phyloP scores from a whole-genome alignment of 1,284 basidiomycete genomes.

The Volvariella volvacea region DNA sequence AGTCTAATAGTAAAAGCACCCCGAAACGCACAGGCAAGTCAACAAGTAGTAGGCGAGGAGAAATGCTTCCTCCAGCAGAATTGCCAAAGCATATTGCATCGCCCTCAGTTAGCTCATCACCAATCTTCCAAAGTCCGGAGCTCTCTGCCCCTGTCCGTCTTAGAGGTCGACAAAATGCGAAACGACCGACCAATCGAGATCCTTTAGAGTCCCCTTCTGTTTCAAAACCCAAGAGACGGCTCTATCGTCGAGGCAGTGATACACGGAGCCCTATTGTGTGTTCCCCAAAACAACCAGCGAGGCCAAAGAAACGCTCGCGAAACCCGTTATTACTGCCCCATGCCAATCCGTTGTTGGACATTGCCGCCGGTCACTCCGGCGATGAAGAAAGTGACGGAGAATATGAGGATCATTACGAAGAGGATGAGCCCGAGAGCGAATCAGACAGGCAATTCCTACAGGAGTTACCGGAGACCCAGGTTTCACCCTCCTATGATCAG shows the following conservation, averaged over 20 bases:
- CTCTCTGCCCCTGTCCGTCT: too few species aligned
- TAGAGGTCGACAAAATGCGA: too few species aligned
- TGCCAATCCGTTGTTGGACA: conserved; percentile 50
- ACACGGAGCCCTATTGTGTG: conserved; percentile 10
- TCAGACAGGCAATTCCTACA: conserved; percentile 66
- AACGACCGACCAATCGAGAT: too few species aligned
- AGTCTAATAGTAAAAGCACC: too few species aligned
- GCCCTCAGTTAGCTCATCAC: too few species aligned
- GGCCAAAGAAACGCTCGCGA: conserved; percentile 30
- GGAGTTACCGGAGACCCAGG: conserved; percentile 63
- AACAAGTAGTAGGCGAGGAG: too few species aligned
- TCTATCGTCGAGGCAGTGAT: background rate
- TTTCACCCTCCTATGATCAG: conserved; percentile 72
- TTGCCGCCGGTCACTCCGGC: conserved; percentile 72
- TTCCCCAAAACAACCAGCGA: background rate
- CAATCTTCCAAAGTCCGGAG: too few species aligned
- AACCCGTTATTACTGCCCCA: conserved; percentile 28
- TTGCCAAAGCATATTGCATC: too few species aligned
- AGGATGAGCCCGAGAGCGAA: conserved; percentile 58
- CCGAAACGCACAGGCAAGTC: too few species aligned
- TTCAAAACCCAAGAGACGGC: conserved; percentile 1
- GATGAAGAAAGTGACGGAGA: conserved; percentile 66
- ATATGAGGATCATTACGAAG: conserved; percentile 44
- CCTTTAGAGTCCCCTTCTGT: background rate
- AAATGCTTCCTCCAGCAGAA: too few species aligned